Evolutionary conservation across 2,329 filamentous ascomycete species (phyloP).

Genomic region (Neonectria faginata): DNA sequence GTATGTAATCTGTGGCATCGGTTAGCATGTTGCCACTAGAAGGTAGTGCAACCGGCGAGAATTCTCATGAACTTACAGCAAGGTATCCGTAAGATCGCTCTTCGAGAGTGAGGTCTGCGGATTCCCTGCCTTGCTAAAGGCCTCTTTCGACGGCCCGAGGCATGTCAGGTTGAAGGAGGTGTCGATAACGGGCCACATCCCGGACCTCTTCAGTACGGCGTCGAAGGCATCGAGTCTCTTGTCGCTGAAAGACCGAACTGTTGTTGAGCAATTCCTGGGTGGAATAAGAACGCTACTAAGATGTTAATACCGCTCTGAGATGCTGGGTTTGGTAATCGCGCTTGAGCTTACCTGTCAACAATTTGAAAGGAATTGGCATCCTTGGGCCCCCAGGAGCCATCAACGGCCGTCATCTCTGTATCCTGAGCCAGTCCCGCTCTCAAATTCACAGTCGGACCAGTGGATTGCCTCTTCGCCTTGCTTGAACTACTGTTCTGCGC

Average conservation of each 20-base stretch:
- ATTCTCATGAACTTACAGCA: slow-evolving; percentile 24
- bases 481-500: not conserved
- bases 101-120: slow-evolving; percentile 27
- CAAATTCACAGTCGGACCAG: slow-evolving; percentile 23
- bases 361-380: slow-evolving; percentile 35
- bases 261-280: slow-evolving; percentile 32
- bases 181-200: slow-evolving; percentile 33
- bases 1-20: slow-evolving; percentile 30
- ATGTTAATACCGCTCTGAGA: not conserved
- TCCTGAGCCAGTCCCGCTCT: slow-evolving; percentile 36
- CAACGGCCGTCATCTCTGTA: slow-evolving; percentile 36
- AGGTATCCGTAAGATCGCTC: slow-evolving; percentile 14
- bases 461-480: slow-evolving; percentile 11
- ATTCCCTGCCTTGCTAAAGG: slow-evolving; percentile 33
- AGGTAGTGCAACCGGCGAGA: no score
- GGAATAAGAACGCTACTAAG: slow-evolving; percentile 31
- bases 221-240: slow-evolving; percentile 29
- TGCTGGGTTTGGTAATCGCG: no score
- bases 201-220: slow-evolving; percentile 28
- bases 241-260: slow-evolving; percentile 24
- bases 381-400: slow-evolving; percentile 37
- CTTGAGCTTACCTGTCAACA: slow-evolving; percentile 29
- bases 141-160: slow-evolving; percentile 36
- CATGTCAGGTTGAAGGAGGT: slow-evolving; percentile 37
- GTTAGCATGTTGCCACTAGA: not conserved